These are phyloP conservation scores for Rhipidocladum racemiflorum DNA, from an alignment of 176 grass and related monocot species.

Conservation along the genomic window DNA sequence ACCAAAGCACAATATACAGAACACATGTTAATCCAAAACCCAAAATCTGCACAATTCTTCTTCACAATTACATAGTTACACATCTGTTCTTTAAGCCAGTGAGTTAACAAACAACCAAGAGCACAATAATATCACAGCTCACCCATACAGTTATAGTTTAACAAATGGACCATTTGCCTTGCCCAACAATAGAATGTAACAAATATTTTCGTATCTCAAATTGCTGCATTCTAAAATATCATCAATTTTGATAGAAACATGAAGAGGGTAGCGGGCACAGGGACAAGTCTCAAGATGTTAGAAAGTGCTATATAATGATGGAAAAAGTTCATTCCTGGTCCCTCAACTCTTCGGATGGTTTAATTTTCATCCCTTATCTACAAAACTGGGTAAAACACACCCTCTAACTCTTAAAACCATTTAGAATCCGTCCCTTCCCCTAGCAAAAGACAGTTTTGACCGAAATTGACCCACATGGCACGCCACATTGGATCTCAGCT, in stretches of 20 bases:
- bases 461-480: too few relatives aligned
- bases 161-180: not conserved
- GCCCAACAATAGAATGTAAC: not conserved
- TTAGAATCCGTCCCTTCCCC: too few relatives aligned
- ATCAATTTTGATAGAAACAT: not conserved
- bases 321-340: too few relatives aligned
- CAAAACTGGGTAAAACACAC: too few relatives aligned
- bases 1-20: not conserved
- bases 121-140: not conserved
- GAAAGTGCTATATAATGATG: not conserved
- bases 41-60: not conserved
- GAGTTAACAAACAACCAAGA: not conserved
- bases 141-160: not conserved
- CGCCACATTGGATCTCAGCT: too few relatives aligned
- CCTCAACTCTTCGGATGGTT: too few relatives aligned
- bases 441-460: too few relatives aligned
- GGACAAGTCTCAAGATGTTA: not conserved
- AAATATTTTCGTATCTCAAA: not conserved
- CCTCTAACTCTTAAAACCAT: too few relatives aligned
- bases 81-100: not conserved
- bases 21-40: not conserved
- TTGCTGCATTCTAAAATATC: not conserved
- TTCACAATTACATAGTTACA: not conserved
- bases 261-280: not conserved
- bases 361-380: too few relatives aligned